Evolutionary conservation across 495 filamentous ascomycete genomes (phyloP), one percentile per base, ranked within the genome.

Genomic region (Cairneyella variabilis): DNA sequence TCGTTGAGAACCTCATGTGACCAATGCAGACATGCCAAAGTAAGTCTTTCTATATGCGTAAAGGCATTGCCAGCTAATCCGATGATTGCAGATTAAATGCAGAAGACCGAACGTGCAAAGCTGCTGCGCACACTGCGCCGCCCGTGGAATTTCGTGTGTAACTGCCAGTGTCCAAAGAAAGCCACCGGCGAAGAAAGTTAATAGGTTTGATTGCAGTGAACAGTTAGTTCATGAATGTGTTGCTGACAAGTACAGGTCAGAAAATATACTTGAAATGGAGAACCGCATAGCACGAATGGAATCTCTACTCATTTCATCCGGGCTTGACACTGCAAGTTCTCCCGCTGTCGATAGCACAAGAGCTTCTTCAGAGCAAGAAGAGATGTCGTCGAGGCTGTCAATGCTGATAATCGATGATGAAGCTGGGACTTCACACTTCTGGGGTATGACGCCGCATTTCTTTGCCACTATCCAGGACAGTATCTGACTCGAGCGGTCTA

Each of bases 381-480:
- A 20, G n/a, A 8, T 51, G 17, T 20, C 32, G 5, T 34, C 45
- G 12, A 51, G 32, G 22, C 53, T 55, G 11, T 55, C 53, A 7
- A 49, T 36, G 2, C 22, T 55, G 16, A 9, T 55, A 2, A 55
- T 55, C 3, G 32, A 42, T 30, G 53, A 55, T 8, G 43, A 38
- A 32, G 28, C 28, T 2, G 53, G 53, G 9, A 32, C 4, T 3
- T 48, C 28, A 21, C 26, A 30, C 4, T 55, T 39, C 25, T 25
- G 32, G 3, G 53, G 51, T 37, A 27, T 7, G 28, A 17, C 3
- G 7, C 30, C 28, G 28, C 14, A 32, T 32, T 7, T 6, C 28
- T 32, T 32, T 32, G 7, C 28, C 6, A 32, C 7, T 7, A 32
- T 32, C 28, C 28, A 6, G n/a, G 2, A 22, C 3, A 8, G 20